A percentile compares a stretch with the other conserved stretches of the same genome.
phyloP scores from a whole-genome alignment of 169 alveolate genomes.

The Eimeria praecox region DNA sequence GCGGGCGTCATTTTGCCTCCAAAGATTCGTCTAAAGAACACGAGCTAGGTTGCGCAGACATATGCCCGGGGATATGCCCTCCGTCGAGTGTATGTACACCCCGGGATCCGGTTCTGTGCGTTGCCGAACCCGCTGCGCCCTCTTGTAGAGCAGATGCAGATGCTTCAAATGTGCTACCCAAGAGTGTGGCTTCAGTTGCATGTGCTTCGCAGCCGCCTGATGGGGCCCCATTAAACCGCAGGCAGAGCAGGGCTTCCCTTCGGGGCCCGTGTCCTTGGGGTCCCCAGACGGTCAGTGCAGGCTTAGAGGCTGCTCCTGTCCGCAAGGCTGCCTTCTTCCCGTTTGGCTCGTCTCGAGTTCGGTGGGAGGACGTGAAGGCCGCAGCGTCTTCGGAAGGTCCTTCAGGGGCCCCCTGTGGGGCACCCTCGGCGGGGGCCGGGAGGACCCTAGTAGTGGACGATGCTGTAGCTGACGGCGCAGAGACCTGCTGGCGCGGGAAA shows the following conservation, averaged over 20 bases:
- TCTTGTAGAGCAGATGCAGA: background rate
- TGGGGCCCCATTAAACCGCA: background rate
- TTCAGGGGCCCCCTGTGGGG: background rate
- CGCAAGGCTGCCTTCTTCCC: background rate
- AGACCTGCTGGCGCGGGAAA: no score
- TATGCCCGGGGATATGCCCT: background rate
- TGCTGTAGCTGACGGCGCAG: background rate
- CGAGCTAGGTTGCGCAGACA: background rate
- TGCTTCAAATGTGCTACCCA: background rate
- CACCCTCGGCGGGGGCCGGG: background rate
- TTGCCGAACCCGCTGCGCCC: background rate
- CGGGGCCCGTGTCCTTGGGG: background rate
- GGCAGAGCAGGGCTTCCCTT: background rate
- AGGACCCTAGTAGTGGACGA: background rate
- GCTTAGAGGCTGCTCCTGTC: background rate
- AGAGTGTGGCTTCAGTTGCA: background rate
- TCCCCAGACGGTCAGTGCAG: conserved; percentile 8
- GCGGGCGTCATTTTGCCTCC: background rate
- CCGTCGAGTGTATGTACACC: background rate
- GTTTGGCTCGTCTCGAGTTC: background rate
- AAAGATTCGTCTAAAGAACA: background rate
- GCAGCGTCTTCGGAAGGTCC: background rate
- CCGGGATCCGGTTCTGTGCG: background rate
- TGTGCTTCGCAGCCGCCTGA: background rate
- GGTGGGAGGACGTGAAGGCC: conserved; percentile 41